Conservation (phyloP, 345 rosid genomes). For the Trapa incisa region DNA sequence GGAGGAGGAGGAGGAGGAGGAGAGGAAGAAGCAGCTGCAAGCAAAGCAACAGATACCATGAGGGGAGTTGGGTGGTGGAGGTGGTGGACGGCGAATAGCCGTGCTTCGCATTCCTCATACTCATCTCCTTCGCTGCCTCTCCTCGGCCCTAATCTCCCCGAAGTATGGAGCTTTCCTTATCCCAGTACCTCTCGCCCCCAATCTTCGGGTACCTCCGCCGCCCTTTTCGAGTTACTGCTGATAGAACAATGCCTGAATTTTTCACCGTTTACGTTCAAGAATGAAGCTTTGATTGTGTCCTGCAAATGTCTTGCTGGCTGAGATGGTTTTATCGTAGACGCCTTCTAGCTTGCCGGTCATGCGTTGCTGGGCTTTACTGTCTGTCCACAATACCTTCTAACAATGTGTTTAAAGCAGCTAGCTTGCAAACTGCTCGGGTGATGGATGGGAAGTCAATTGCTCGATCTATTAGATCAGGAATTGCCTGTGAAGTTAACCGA, state of each 20-base stretch:
- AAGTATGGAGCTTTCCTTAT: conserved; percentile 7
- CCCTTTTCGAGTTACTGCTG: not conserved
- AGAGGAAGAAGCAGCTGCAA: not conserved
- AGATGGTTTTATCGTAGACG: not conserved
- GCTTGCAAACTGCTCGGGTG: conserved; percentile 12
- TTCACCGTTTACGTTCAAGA: not conserved
- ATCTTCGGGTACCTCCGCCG: not conserved
- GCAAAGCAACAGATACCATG: not conserved
- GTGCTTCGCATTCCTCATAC: not conserved
- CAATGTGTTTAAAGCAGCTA: conserved; percentile 4
- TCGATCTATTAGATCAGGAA: conserved; percentile 10
- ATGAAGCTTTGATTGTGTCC: not conserved
- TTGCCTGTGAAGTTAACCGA: conserved; percentile 9
- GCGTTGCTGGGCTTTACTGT: not conserved
- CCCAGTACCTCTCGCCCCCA: not conserved
- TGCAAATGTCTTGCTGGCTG: not conserved
- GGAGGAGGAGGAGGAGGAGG: no score
- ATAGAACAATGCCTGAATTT: not conserved
- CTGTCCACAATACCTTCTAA: not conserved
- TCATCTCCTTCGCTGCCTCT: not conserved
- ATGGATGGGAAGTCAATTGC: conserved; percentile 19
- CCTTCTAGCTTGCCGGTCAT: not conserved
- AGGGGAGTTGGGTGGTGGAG: not conserved
- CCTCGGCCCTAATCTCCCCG: conserved; percentile 19
- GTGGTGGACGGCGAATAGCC: not conserved